Conservation (phyloP, 352 stramenopile genomes). For the Elongisporangium undulatum region DNA sequence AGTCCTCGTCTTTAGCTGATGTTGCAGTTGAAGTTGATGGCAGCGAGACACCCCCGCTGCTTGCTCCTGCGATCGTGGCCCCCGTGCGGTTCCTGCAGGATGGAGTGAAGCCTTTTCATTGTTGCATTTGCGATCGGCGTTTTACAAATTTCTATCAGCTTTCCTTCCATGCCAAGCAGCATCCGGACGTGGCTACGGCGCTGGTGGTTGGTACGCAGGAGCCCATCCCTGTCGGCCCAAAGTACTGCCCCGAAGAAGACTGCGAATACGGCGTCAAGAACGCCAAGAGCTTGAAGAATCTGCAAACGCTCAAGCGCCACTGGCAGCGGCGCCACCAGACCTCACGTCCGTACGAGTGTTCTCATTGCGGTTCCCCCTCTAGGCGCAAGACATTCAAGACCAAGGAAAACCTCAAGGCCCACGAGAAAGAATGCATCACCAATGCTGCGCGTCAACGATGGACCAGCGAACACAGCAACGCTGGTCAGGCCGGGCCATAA, state of each 20-base stretch:
- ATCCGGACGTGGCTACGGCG: conserved; percentile 21
- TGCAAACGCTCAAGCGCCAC: conserved; percentile 71
- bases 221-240: conserved; percentile 50
- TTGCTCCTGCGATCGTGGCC: conserved; percentile 25
- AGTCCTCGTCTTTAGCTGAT: background rate
- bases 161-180: conserved; percentile 65
- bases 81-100: conserved; percentile 53
- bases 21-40: background rate
- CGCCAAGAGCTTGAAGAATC: conserved; percentile 50
- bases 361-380: conserved; percentile 22
- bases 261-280: conserved; percentile 45
- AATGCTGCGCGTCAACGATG: background rate
- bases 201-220: conserved; percentile 32
- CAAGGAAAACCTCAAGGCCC: conserved; percentile 62
- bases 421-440: conserved; percentile 51
- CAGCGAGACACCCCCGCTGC: background rate
- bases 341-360: conserved; percentile 45
- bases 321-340: conserved; percentile 62
- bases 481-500: background rate
- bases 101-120: conserved; percentile 62
- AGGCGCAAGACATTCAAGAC: conserved; percentile 64
- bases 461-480: background rate
- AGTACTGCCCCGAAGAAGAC: conserved; percentile 47
- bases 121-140: conserved; percentile 42
- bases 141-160: conserved; percentile 73